These are phyloP conservation scores for Thymus mandschuricus DNA, from an alignment of 257 asterid genomes.

Conservation along the genomic window DNA sequence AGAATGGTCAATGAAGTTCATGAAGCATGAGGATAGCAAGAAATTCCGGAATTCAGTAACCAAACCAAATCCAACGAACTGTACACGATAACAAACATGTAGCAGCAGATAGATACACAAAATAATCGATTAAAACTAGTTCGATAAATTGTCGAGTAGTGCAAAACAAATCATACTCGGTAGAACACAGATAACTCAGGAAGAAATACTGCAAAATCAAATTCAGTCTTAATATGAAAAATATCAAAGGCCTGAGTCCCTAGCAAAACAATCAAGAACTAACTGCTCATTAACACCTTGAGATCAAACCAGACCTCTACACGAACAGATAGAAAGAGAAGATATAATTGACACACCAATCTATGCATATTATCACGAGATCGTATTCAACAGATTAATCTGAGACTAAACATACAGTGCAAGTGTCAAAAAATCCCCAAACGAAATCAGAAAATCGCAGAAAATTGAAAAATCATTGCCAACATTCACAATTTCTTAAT, in stretches of 20 bases:
- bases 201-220: slow-evolving; percentile 21
- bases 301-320: no score
- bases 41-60: not conserved
- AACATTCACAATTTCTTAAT: slow-evolving; percentile 11
- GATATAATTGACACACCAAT: not conserved
- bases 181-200: slow-evolving; percentile 22
- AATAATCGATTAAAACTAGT: not conserved
- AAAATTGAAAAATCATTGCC: slow-evolving; percentile 3
- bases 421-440: slow-evolving; percentile 22
- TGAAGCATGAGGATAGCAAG: no score
- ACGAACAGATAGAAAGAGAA: not conserved
- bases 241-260: not conserved
- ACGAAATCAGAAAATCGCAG: slow-evolving; percentile 6
- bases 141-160: slow-evolving; percentile 15
- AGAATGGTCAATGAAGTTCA: not conserved
- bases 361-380: not conserved
- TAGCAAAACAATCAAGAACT: not conserved
- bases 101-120: no score
- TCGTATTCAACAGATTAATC: slow-evolving; percentile 13
- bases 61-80: not conserved
- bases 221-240: not conserved
- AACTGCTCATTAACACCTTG: not conserved
- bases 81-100: no score
- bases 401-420: slow-evolving; percentile 13
- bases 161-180: slow-evolving; percentile 25